Evolutionary conservation across 129 eudicot genomes (phyloP).

Genomic region (Saposhnikovia divaricata): DNA sequence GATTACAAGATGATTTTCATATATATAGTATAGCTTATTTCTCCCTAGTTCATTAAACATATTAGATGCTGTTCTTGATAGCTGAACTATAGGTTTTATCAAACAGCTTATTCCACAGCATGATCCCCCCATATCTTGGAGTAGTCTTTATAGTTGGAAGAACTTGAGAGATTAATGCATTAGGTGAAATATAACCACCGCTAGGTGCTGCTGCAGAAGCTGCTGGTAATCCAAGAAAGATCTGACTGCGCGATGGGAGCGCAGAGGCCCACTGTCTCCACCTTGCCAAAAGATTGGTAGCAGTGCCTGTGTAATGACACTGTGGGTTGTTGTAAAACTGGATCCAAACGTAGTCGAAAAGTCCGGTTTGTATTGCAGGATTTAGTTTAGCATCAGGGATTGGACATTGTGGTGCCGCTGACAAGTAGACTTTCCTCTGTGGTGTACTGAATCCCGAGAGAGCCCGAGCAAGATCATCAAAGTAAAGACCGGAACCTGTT

Average conservation of each 20-base stretch:
- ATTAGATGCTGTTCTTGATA: slow-evolving; percentile 24
- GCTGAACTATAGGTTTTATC: slow-evolving; percentile 56
- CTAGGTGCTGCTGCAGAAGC: slow-evolving; percentile 56
- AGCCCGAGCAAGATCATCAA: slow-evolving; percentile 45
- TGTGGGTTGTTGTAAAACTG: slow-evolving; percentile 71
- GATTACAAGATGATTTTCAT: background rate
- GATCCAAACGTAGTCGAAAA: slow-evolving; percentile 76
- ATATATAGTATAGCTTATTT: background rate
- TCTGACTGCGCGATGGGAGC: slow-evolving; percentile 19
- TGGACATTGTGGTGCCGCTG: slow-evolving; percentile 84
- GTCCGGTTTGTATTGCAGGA: slow-evolving; percentile 33
- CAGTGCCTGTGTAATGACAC: slow-evolving; percentile 42
- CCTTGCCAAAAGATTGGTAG: slow-evolving; percentile 23
- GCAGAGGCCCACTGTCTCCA: slow-evolving; percentile 57
- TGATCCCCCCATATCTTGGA: slow-evolving; percentile 66
- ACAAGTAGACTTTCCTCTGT: slow-evolving; percentile 41
- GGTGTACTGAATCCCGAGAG: slow-evolving; percentile 24
- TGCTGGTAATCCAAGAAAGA: slow-evolving; percentile 78
- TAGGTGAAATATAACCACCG: slow-evolving; percentile 59
- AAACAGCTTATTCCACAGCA: slow-evolving; percentile 69
- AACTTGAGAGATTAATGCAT: slow-evolving; percentile 33
- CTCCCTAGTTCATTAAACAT: background rate
- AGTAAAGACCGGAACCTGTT: slow-evolving; percentile 27
- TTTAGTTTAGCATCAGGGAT: slow-evolving; percentile 36
- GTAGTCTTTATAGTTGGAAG: slow-evolving; percentile 52